Conservation (phyloP, 2,329 filamentous ascomycete species). For the Endothia cerciana region DNA sequence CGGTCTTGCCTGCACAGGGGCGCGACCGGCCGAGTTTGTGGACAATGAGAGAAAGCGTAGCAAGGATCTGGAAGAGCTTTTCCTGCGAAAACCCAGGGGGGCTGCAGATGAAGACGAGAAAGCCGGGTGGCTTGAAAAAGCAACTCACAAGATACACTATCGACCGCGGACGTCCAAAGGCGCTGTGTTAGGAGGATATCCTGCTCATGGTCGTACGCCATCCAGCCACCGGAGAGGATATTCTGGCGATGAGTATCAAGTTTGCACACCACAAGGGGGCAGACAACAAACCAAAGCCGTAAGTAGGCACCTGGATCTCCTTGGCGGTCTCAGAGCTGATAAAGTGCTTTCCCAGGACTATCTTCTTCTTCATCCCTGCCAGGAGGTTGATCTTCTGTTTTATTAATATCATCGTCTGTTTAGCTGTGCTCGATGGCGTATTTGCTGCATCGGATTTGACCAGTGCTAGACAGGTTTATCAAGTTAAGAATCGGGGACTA, state of each 20-base stretch:
- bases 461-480: conserved; percentile 29
- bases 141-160: conserved; percentile 33
- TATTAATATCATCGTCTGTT: conserved; percentile 35
- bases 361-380: conserved; percentile 37
- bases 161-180: conserved; percentile 34
- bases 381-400: conserved; percentile 36
- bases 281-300: conserved; percentile 38
- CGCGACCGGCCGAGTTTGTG: conserved; percentile 37
- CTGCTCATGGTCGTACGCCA: conserved; percentile 36
- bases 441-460: conserved; percentile 35
- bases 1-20: conserved; percentile 36
- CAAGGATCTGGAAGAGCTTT: conserved; percentile 30
- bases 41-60: conserved; percentile 35
- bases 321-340: too few species aligned
- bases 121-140: conserved; percentile 32
- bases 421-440: conserved; percentile 34
- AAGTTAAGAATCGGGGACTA: conserved; percentile 28
- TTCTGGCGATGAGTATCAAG: conserved; percentile 37
- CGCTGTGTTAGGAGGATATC: conserved; percentile 39
- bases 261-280: conserved; percentile 38
- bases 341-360: conserved; percentile 30
- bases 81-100: conserved; percentile 16
- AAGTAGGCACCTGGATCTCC: conserved; percentile 14
- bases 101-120: conserved; percentile 31
- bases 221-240: conserved; percentile 30